These are phyloP conservation scores for Aureobasidium uvarum DNA, from an alignment of 2,329 filamentous ascomycete species.

Conservation along the genomic window DNA sequence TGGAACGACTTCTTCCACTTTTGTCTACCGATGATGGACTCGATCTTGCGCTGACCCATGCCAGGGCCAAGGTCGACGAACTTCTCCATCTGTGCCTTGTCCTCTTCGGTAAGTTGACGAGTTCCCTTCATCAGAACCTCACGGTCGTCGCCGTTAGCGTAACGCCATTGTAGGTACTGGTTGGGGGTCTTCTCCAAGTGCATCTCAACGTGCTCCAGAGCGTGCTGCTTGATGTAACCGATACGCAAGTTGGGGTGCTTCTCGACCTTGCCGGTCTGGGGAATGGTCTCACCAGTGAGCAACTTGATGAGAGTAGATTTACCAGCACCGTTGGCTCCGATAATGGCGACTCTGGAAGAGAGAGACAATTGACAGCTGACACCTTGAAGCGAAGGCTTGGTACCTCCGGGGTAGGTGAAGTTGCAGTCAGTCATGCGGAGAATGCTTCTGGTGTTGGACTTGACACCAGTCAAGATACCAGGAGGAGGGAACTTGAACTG, in stretches of 20 bases:
- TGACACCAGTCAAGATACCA: conserved; percentile 90
- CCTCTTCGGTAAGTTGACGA: conserved; percentile 78
- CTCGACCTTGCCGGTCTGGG: conserved; percentile 80
- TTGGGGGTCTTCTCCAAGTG: conserved; percentile 99
- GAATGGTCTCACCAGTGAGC: conserved; percentile 87
- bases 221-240: conserved; percentile 99
- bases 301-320: conserved; percentile 99
- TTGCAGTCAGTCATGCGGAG: conserved; percentile 90
- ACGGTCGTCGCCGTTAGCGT: conserved; percentile 93
- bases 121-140: conserved; percentile 98
- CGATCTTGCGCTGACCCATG: conserved; percentile 71
- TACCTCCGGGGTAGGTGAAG: conserved; percentile 86
- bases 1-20: conserved; percentile 99
- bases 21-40: conserved; percentile 89
- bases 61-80: conserved; percentile 81
- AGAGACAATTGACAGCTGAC: conserved; percentile 85
- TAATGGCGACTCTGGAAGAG: conserved; percentile 92
- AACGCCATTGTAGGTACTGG: conserved; percentile 98
- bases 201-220: conserved; percentile 98
- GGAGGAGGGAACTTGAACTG: conserved; percentile 98
- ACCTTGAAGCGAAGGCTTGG: conserved; percentile 82
- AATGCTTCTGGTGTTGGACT: conserved; percentile 89
- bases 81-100: conserved; percentile 89
- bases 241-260: conserved; percentile 99
- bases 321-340: conserved; percentile 95